Evolutionary conservation across 495 filamentous ascomycete species (phyloP).

Genomic region (Parathielavia appendiculata): DNA sequence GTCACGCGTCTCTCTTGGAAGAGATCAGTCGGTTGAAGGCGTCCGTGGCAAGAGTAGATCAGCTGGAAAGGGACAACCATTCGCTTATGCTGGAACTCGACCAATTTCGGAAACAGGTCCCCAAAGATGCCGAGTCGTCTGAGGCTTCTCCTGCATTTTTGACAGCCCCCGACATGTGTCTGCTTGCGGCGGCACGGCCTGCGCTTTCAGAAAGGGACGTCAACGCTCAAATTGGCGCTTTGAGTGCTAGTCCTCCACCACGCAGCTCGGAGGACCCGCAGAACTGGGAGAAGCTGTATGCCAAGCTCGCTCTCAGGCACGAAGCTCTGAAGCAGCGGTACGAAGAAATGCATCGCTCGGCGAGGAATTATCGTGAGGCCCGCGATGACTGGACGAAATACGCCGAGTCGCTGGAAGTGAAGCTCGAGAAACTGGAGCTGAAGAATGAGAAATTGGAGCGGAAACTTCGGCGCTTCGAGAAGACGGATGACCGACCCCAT

Average conservation of each 20-base stretch:
- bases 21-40: constrained; percentile 32
- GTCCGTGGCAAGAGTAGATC: constrained; percentile 23
- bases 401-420: constrained; percentile 25
- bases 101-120: constrained; percentile 20
- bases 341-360: constrained; percentile 8
- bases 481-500: not conserved
- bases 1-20: constrained; percentile 16
- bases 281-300: constrained; percentile 25
- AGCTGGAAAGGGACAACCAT: constrained; percentile 35
- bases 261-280: not conserved
- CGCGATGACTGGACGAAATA: constrained; percentile 29
- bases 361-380: constrained; percentile 13
- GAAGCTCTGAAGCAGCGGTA: constrained; percentile 25
- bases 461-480: constrained; percentile 18
- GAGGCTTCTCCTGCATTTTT: not conserved
- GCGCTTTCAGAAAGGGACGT: constrained; percentile 22
- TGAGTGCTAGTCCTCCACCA: not conserved
- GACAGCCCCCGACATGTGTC: not conserved
- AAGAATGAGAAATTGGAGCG: too few species aligned
- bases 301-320: constrained; percentile 27
- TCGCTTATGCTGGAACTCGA: constrained; percentile 32
- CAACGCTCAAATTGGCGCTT: constrained; percentile 16
- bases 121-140: not conserved
- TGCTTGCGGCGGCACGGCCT: not conserved
- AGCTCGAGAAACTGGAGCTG: constrained; percentile 17